These are phyloP conservation scores for Globisporangium perplexum DNA, from an alignment of 352 stramenopile genomes.

Conservation along the genomic window DNA sequence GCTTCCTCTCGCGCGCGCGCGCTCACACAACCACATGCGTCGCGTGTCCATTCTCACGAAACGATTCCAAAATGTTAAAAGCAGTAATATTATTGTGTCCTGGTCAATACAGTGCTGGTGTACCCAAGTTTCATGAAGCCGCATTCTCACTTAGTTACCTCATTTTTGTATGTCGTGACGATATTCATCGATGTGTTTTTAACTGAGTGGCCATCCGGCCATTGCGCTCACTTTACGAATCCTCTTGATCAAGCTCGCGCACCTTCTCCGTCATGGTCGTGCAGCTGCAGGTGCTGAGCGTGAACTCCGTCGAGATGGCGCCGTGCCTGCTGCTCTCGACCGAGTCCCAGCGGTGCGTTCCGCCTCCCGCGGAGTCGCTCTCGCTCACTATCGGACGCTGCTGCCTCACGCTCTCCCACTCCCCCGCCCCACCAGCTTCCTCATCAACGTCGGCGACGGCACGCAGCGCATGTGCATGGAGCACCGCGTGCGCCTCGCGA, in stretches of 20 bases:
- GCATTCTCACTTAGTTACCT: too few relatives aligned
- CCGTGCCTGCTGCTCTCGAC: slow-evolving; percentile 68
- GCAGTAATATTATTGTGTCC: neutral
- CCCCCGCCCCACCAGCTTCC: slow-evolving; percentile 36
- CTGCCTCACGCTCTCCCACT: neutral
- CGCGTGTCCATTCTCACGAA: neutral
- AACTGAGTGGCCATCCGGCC: neutral
- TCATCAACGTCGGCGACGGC: slow-evolving; percentile 90
- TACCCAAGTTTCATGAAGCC: too few relatives aligned
- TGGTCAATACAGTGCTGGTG: neutral
- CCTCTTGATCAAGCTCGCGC: too few relatives aligned
- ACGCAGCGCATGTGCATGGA: slow-evolving; percentile 90
- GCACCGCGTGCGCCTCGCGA: slow-evolving; percentile 84
- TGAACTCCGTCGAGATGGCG: slow-evolving; percentile 65
- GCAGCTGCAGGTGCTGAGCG: slow-evolving; percentile 70
- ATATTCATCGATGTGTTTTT: too few relatives aligned
- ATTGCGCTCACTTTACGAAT: too few relatives aligned
- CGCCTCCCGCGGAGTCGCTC: too few relatives aligned
- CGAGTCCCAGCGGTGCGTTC: slow-evolving; percentile 43
- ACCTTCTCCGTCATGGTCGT: slow-evolving; percentile 44
- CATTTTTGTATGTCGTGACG: too few relatives aligned
- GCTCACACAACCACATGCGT: too few relatives aligned
- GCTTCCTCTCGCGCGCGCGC: neutral
- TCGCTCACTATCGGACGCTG: neutral
- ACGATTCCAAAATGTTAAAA: neutral